Conservation (phyloP, 2,329 filamentous ascomycete species). For the Cadophora malorum region DNA sequence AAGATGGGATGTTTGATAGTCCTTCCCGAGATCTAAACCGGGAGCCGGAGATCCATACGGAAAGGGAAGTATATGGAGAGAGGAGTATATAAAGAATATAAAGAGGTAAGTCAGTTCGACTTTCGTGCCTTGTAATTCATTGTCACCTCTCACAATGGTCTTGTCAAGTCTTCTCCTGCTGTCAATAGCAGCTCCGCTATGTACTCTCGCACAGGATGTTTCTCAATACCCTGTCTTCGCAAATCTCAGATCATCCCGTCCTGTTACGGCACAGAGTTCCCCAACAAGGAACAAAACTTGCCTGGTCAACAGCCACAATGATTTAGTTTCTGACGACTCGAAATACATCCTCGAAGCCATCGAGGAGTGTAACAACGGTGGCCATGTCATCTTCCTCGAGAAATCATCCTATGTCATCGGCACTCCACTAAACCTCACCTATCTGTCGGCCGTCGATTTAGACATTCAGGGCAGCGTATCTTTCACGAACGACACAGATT, state of each 20-base stretch:
- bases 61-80: neutral
- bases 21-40: neutral
- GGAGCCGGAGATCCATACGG: neutral
- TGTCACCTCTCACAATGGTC: slow-evolving; percentile 4
- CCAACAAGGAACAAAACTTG: slow-evolving; percentile 26
- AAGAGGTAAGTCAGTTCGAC: neutral
- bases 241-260: slow-evolving; percentile 25
- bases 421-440: slow-evolving; percentile 65
- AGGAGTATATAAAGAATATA: slow-evolving; percentile 1
- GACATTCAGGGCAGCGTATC: slow-evolving; percentile 62
- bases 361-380: slow-evolving; percentile 52
- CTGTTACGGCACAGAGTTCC: slow-evolving; percentile 24
- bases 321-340: slow-evolving; percentile 50
- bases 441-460: slow-evolving; percentile 65
- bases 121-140: neutral
- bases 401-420: slow-evolving; percentile 48
- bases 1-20: neutral
- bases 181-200: slow-evolving; percentile 2
- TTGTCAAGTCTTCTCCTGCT: slow-evolving; percentile 17
- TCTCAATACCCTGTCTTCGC: slow-evolving; percentile 22
- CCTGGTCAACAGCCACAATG: slow-evolving; percentile 25
- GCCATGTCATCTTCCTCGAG: slow-evolving; percentile 55
- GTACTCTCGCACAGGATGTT: slow-evolving; percentile 10
- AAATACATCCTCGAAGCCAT: slow-evolving; percentile 57
- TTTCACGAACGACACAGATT: slow-evolving; percentile 69